Evolutionary conservation across 2,329 filamentous ascomycete genomes (phyloP).

Genomic region (Juglanconis sp.): DNA sequence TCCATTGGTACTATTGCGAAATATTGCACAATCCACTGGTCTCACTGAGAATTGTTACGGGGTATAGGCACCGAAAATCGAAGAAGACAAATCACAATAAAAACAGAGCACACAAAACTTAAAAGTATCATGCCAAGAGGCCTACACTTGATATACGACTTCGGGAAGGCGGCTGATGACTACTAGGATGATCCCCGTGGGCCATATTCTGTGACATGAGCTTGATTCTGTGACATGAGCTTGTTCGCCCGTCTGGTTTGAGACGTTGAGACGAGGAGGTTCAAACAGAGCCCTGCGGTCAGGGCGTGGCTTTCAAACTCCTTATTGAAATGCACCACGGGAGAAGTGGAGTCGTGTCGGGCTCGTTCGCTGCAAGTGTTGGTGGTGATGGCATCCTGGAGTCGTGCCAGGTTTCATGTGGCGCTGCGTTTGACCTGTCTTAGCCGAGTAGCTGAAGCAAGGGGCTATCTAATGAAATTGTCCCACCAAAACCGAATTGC

Average conservation of each 20-base stretch:
- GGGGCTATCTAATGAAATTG: too few species aligned
- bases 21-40: not conserved
- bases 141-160: not conserved
- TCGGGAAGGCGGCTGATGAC: not conserved
- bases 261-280: not conserved
- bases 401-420: slow-evolving; percentile 3
- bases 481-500: too few species aligned
- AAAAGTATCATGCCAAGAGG: not conserved
- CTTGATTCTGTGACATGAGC: not conserved
- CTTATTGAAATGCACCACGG: not conserved
- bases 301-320: not conserved
- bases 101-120: not conserved
- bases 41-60: too few species aligned
- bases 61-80: not conserved
- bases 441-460: too few species aligned
- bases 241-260: not conserved
- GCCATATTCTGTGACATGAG: not conserved
- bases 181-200: not conserved
- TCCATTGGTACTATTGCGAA: not conserved
- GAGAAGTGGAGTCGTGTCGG: not conserved
- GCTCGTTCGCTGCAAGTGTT: not conserved
- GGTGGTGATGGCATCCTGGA: not conserved
- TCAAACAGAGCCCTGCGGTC: not conserved
- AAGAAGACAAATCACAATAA: not conserved
- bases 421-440: not conserved